These are phyloP conservation scores for Eragrostis curvula DNA, from an alignment of 176 grass and related monocot species.

Conservation along the genomic window DNA sequence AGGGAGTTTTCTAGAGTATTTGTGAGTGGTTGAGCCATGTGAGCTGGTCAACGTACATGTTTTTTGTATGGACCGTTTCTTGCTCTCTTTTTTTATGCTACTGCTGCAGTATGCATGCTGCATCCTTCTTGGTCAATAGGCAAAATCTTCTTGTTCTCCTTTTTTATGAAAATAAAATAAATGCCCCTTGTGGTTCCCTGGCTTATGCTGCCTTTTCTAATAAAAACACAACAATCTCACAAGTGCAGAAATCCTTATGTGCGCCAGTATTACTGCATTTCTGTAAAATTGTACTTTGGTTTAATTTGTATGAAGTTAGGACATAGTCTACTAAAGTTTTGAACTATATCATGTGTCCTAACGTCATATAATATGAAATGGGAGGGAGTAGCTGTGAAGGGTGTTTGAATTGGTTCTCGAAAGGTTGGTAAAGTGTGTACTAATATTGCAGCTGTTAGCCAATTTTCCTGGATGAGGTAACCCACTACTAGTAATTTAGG, in stretches of 20 bases:
- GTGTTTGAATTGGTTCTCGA: too few species aligned
- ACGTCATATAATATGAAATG: too few species aligned
- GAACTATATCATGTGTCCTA: too few species aligned
- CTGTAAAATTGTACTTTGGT: too few species aligned
- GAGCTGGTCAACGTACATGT: constrained; percentile 35
- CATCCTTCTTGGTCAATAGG: constrained; percentile 28
- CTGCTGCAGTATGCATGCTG: not conserved
- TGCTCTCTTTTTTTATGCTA: not conserved
- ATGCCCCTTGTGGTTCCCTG: not conserved
- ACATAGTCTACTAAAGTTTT: too few species aligned
- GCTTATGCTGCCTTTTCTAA: constrained; percentile 2
- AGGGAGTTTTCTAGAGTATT: constrained; percentile 18
- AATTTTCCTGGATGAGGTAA: too few species aligned
- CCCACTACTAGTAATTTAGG: too few species aligned
- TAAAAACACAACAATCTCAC: not conserved
- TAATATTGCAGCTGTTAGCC: too few species aligned
- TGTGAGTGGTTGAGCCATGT: not conserved
- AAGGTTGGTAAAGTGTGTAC: too few species aligned
- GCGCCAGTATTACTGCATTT: too few species aligned
- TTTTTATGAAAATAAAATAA: not conserved
- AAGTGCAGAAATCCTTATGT: constrained; percentile 19
- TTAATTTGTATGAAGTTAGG: too few species aligned
- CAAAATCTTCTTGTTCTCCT: not conserved
- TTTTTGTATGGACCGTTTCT: not conserved
- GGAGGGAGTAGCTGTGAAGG: too few species aligned